Conservation (phyloP, 1,139 yeast species). For the Pneumocystis jirovecii region DNA sequence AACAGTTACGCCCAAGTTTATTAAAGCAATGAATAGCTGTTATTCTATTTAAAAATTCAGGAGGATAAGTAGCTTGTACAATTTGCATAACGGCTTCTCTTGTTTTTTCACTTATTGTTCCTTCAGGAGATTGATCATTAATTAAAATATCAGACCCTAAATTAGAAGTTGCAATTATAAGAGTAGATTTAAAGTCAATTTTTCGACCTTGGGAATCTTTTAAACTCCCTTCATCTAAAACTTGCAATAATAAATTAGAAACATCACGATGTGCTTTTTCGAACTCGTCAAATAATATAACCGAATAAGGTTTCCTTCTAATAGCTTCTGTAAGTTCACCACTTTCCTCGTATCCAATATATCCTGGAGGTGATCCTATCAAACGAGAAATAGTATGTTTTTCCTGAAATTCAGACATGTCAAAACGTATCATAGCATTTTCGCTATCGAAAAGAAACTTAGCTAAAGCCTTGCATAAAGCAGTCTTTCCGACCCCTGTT, state of each 20-base stretch:
- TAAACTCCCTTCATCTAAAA: slow-evolving; percentile 82
- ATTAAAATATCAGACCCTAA: slow-evolving; percentile 83
- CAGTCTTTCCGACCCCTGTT: slow-evolving; percentile 97
- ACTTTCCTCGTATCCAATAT: slow-evolving; percentile 82
- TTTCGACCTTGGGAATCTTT: slow-evolving; percentile 92
- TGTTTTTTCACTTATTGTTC: slow-evolving; percentile 33
- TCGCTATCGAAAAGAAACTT: slow-evolving; percentile 84
- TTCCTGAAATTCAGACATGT: slow-evolving; percentile 96
- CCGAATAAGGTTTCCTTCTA: slow-evolving; percentile 85
- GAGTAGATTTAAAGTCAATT: slow-evolving; percentile 84
- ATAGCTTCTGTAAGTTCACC: slow-evolving; percentile 96
- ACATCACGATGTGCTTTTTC: slow-evolving; percentile 95
- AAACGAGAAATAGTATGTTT: slow-evolving; percentile 77
- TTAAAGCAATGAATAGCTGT: slow-evolving; percentile 86
- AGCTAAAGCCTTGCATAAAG: slow-evolving; percentile 79
- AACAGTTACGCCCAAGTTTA: slow-evolving; percentile 59
- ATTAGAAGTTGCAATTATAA: slow-evolving; percentile 93
- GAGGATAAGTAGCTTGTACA: slow-evolving; percentile 65
- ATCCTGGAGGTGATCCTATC: slow-evolving; percentile 97
- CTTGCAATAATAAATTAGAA: slow-evolving; percentile 74
- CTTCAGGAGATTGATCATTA: slow-evolving; percentile 38
- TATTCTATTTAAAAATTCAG: slow-evolving; percentile 84
- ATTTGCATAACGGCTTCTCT: slow-evolving; percentile 47
- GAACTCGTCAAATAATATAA: slow-evolving; percentile 84
- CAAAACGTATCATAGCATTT: slow-evolving; percentile 72